Percentiles rank a stretch among this genome's conserved stretches.
Evolutionary conservation across 495 filamentous ascomycete genomes (phyloP).

Genomic region (Penicillium manginii): DNA sequence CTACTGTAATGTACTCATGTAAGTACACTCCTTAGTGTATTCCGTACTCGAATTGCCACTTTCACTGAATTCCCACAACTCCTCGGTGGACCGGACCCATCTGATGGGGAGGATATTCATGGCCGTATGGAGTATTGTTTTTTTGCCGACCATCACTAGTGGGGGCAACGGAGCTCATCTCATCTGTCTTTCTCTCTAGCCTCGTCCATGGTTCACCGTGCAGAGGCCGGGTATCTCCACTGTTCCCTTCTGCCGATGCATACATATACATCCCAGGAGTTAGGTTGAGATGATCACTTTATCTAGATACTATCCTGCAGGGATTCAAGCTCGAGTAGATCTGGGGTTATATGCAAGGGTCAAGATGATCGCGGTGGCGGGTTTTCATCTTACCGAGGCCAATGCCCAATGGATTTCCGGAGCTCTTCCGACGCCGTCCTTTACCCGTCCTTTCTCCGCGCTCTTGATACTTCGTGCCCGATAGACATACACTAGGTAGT

Average conservation of each 20-base stretch:
- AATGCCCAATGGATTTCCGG: neutral
- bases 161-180: constrained; percentile 9
- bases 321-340: constrained; percentile 13
- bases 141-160: constrained; percentile 3
- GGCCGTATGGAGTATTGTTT: constrained; percentile 10
- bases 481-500: too few species aligned
- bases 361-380: constrained; percentile 24
- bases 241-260: constrained; percentile 9
- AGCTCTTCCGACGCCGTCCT: neutral
- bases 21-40: too few species aligned
- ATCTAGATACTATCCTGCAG: neutral
- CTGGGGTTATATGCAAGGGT: constrained; percentile 37
- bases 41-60: neutral
- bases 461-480: neutral
- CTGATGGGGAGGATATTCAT: constrained; percentile 13
- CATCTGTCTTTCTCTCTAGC: constrained; percentile 2
- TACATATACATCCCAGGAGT: neutral
- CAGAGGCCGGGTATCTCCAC: constrained; percentile 14
- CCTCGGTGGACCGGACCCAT: neutral
- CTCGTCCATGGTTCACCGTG: constrained; percentile 15
- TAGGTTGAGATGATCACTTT: neutral
- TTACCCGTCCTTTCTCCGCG: neutral
- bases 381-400: constrained; percentile 14
- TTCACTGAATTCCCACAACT: neutral
- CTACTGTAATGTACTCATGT: too few species aligned